These are phyloP conservation scores for Gossypium mustelinum DNA, from an alignment of 345 rosid genomes.

Conservation along the genomic window DNA sequence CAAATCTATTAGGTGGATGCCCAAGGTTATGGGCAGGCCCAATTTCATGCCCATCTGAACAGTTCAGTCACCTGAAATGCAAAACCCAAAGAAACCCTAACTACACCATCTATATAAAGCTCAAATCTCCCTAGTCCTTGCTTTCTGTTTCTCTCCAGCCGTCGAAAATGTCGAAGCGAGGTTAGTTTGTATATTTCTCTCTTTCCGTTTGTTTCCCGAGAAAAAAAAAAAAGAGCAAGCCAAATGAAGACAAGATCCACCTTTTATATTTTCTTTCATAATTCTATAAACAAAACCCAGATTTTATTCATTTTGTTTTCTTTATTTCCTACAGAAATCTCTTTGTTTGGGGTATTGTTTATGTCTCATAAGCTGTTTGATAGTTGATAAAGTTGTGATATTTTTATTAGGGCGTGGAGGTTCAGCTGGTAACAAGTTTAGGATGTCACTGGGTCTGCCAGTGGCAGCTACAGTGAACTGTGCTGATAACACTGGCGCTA, in stretches of 20 bases:
- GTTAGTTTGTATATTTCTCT: constrained; percentile 23
- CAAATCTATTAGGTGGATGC: neutral
- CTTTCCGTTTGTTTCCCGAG: neutral
- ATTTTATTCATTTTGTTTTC: no score
- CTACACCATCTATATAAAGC: constrained; percentile 8
- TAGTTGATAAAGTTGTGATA: neutral
- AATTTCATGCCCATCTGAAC: no score
- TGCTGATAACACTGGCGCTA: constrained; percentile 94
- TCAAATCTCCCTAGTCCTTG: constrained; percentile 19
- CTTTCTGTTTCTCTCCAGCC: constrained; percentile 17
- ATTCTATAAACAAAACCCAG: neutral
- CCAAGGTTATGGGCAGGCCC: no score
- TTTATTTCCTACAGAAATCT: no score
- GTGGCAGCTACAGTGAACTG: constrained; percentile 99
- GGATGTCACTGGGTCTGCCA: constrained; percentile 97
- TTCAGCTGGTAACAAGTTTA: constrained; percentile 84
- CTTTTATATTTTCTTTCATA: neutral
- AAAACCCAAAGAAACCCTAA: constrained; percentile 21
- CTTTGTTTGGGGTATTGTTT: neutral
- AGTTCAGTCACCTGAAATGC: neutral
- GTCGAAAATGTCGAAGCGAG: constrained; percentile 91
- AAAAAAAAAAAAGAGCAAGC: neutral
- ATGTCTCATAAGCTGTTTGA: neutral
- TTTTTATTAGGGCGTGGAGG: constrained; percentile 73
- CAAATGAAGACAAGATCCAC: neutral